Percentiles rank a stretch among this genome's conserved stretches.
phyloP scores from a whole-genome alignment of 176 grass and related monocot genomes.

The Avena eriantha region DNA sequence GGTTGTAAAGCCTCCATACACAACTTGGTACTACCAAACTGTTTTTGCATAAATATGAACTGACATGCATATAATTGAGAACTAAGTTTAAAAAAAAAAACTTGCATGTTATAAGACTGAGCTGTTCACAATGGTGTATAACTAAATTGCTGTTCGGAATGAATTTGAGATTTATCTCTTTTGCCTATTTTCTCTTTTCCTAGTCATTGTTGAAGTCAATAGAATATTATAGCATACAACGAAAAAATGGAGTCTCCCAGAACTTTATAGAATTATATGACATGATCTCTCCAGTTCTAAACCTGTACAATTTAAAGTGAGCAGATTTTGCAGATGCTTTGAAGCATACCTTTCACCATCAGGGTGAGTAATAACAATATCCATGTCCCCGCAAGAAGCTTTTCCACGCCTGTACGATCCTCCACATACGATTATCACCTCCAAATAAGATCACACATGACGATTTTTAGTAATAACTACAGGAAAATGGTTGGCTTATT shows the following conservation, averaged over 20 bases:
- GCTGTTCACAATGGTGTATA: neutral
- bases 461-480: conserved; percentile 3
- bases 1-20: neutral
- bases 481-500: neutral
- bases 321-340: conserved; percentile 22
- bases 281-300: neutral
- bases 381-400: conserved; percentile 94
- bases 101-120: neutral
- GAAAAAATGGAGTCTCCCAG: neutral
- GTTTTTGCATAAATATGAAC: neutral
- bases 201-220: conserved; percentile 1
- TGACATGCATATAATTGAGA: neutral
- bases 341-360: conserved; percentile 77
- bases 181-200: neutral
- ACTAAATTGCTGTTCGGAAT: neutral
- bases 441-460: conserved; percentile 35
- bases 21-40: neutral
- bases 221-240: neutral
- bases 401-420: conserved; percentile 98
- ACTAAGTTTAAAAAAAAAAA: neutral
- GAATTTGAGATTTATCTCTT: neutral
- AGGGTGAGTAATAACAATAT: conserved; percentile 90
- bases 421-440: conserved; percentile 89
- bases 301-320: neutral
- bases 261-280: neutral